A percentile compares a stretch with the other conserved stretches of the same genome.
phyloP scores from a whole-genome alignment of 129 eudicot species.

The Scalesia atractyloides region DNA sequence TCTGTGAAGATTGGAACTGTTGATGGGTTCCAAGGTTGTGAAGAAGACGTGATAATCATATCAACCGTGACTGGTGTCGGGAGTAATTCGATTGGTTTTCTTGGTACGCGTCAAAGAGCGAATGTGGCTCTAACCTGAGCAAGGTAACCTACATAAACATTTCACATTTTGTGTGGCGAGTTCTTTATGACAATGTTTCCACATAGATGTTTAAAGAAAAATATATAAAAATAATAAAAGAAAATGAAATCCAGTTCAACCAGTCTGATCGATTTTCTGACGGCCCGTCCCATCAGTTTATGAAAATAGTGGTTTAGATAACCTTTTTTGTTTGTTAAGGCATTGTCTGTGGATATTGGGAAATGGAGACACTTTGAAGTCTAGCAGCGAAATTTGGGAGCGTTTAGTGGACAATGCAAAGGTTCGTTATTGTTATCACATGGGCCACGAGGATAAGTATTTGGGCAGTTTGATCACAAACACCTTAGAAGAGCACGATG shows the following conservation, averaged over 20 bases:
- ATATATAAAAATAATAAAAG: no score
- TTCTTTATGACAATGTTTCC: no score
- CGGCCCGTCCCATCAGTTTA: no score
- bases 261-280: no score
- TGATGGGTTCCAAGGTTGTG: conserved; percentile 85
- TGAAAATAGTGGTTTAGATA: background rate
- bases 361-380: conserved; percentile 47
- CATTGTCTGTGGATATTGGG: conserved; percentile 77
- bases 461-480: conserved; percentile 27
- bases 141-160: conserved; percentile 43
- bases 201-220: no score
- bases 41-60: conserved; percentile 73
- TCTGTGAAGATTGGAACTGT: conserved; percentile 49
- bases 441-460: conserved; percentile 42
- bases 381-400: conserved; percentile 55
- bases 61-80: conserved; percentile 61
- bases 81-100: conserved; percentile 56
- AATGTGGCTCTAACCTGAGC: conserved; percentile 91
- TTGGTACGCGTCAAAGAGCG: conserved; percentile 48
- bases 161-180: background rate
- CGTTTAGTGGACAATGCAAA: conserved; percentile 37
- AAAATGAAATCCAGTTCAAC: no score
- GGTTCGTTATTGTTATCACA: conserved; percentile 39
- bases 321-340: conserved; percentile 29
- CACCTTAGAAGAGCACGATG: conserved; percentile 22